Evolutionary conservation across 1,139 yeast genomes (phyloP).

Genomic region (Diutina pseudorugosa): DNA sequence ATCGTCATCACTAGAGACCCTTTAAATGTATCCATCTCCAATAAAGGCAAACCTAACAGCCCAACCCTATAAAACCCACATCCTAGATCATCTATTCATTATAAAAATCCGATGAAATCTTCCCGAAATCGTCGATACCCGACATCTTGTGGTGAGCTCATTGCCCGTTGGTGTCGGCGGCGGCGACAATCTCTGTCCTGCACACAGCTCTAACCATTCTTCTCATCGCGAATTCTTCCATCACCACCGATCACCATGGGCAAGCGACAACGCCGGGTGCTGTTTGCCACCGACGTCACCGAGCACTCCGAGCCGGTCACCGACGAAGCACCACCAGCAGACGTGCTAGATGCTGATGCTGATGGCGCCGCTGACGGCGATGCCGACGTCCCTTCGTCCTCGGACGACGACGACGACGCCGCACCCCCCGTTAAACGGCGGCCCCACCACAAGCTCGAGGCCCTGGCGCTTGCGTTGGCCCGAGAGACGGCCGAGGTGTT

Average conservation of each 20-base stretch:
- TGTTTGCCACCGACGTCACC: slow-evolving; percentile 3
- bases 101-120: too few relatives aligned
- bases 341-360: not conserved
- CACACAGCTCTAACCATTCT: not conserved
- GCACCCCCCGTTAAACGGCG: not conserved
- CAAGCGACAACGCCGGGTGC: slow-evolving; percentile 4
- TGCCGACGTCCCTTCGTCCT: not conserved
- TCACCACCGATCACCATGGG: slow-evolving; percentile 1
- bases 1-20: too few relatives aligned
- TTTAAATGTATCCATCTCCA: too few relatives aligned
- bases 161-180: too few relatives aligned
- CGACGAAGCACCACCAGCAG: not conserved
- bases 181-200: too few relatives aligned
- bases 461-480: slow-evolving; percentile 28
- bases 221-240: slow-evolving; percentile 3
- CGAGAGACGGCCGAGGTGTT: slow-evolving; percentile 89
- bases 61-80: too few relatives aligned
- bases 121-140: too few relatives aligned
- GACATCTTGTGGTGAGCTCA: too few relatives aligned
- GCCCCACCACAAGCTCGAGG: not conserved
- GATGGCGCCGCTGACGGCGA: not conserved
- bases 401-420: not conserved
- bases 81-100: too few relatives aligned
- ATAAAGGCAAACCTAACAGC: too few relatives aligned
- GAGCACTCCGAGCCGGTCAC: not conserved